Percentiles rank a stretch among this genome's conserved stretches.
Evolutionary conservation across 306 rosid species (phyloP).

Genomic region (Rubus parviflorus): DNA sequence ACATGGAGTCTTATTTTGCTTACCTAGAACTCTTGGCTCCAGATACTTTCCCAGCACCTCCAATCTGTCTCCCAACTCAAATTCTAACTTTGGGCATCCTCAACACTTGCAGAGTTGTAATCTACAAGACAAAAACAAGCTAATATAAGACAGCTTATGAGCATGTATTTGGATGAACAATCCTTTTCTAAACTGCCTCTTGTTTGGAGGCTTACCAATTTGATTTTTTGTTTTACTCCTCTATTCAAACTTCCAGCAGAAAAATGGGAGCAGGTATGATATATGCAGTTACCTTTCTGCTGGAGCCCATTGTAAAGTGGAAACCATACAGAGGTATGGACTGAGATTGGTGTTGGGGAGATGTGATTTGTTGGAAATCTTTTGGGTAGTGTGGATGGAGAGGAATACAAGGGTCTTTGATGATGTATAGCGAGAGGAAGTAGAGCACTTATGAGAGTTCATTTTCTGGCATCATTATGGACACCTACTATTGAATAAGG

Average conservation of each 20-base stretch:
- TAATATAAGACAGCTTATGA: background rate
- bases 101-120: background rate
- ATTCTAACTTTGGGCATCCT: background rate
- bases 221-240: too few species aligned
- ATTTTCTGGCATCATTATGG: background rate
- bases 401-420: background rate
- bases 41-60: background rate
- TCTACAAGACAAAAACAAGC: background rate
- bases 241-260: background rate
- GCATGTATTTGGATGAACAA: background rate
- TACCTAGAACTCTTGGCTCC: background rate
- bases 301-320: background rate
- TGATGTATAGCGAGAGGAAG: background rate
- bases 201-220: background rate
- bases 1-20: background rate
- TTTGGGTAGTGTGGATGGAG: too few species aligned
- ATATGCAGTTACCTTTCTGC: background rate
- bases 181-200: background rate
- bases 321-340: background rate
- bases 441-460: background rate
- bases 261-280: too few species aligned
- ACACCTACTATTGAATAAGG: background rate
- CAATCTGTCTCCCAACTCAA: background rate
- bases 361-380: too few species aligned
- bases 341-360: background rate